A percentile compares a stretch with the other conserved stretches of the same genome.
Conservation (phyloP, 768 basidiomycete species). For the Boletus pseudopeckii region DNA sequence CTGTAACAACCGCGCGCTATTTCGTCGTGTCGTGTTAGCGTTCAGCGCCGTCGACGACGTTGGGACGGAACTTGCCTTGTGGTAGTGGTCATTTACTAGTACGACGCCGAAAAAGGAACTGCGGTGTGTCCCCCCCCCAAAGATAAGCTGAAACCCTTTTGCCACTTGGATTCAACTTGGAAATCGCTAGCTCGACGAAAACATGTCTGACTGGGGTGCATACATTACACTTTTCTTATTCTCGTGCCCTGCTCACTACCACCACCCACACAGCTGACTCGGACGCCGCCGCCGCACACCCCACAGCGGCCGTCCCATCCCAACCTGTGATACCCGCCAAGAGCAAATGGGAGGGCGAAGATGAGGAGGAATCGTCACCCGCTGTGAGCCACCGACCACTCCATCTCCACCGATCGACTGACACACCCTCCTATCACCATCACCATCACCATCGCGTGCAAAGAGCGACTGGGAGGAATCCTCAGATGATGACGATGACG, state of each 20-base stretch:
- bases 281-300: slow-evolving; percentile 31
- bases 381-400: slow-evolving; percentile 50
- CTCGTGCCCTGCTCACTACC: slow-evolving; percentile 19
- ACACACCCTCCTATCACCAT: not conserved
- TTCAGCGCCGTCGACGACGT: not conserved
- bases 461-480: slow-evolving; percentile 97
- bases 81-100: slow-evolving; percentile 4
- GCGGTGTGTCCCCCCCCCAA: too few relatives aligned
- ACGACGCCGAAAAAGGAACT: slow-evolving; percentile 6
- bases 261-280: slow-evolving; percentile 33
- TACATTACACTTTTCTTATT: slow-evolving; percentile 21
- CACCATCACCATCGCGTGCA: not conserved
- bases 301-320: slow-evolving; percentile 15
- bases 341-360: slow-evolving; percentile 87
- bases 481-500: slow-evolving; percentile 69
- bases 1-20: slow-evolving; percentile 43
- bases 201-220: slow-evolving; percentile 50
- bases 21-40: not conserved
- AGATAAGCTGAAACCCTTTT: too few relatives aligned
- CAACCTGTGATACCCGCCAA: slow-evolving; percentile 41
- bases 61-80: slow-evolving; percentile 15
- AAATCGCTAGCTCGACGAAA: not conserved
- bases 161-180: too few relatives aligned
- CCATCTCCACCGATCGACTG: not conserved
- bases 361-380: slow-evolving; percentile 77